Evolutionary conservation across 2,329 filamentous ascomycete genomes (phyloP), one percentile per base, ranked within the genome.

Genomic region (Didymella glomerata): DNA sequence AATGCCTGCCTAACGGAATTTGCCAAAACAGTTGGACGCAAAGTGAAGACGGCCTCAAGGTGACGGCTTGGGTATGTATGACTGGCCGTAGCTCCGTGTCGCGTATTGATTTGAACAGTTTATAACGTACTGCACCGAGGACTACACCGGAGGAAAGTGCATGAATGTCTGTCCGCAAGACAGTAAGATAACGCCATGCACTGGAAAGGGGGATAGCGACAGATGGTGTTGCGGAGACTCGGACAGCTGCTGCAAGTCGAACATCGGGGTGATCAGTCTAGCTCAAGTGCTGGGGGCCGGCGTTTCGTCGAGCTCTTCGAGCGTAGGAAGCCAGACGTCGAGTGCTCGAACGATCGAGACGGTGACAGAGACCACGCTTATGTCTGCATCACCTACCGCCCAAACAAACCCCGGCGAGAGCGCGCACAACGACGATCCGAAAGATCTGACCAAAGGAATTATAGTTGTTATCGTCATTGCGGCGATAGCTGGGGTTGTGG

Each of bases 1-100:
- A 44, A 32, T 52, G 40, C 11, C 48, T 52, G 27, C 48, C 38
- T 2, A 52, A 52, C 9, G 48, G 48, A 6, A 20, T 52, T 11
- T 52, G 48, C 40, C 48, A 52, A 25, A 52, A 52, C 27, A 34
- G 28, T 22, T 42, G 25, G 28, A 52, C 32, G n/a, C 11, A 24
- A 20, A 52, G 18, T 18, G 25, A 41, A 13, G 38, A 44, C 4
- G 36, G 27, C 6, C 30, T 28, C 9, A 25, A 24, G n/a, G 30
- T 32, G 9, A 24, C 20, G 3, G 28, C 27, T 9, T 48, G 30
- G n/a, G 45, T 48, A 14, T 20, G 45, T 22, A 11, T 34, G 16
- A 5, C 14, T 28, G 18, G 16, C n/a, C 32, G 16, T 8, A 22
- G n/a, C 5, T 22, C 7, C 18, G 32, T 28, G 2, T 18, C 2